These are phyloP conservation scores for Anthracocystis panici-leucophaei DNA, from an alignment of 1,284 basidiomycete species.

Conservation along the genomic window DNA sequence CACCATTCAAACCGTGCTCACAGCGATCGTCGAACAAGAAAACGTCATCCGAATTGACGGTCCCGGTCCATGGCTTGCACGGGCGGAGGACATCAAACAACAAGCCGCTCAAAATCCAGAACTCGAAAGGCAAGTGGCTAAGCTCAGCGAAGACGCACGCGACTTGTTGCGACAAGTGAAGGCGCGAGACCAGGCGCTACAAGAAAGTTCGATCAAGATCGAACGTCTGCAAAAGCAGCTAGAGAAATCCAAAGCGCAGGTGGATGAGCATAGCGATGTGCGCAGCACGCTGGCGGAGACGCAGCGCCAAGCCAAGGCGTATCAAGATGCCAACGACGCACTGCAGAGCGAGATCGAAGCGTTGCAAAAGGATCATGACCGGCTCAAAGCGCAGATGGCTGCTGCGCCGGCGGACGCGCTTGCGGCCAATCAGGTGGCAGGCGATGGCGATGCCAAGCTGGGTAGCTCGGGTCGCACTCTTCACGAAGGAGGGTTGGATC, in stretches of 20 bases:
- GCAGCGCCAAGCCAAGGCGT: conserved; percentile 85
- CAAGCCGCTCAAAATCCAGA: conserved; percentile 87
- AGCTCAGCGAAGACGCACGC: conserved; percentile 88
- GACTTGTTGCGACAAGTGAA: conserved; percentile 82
- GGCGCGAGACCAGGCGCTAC: conserved; percentile 83
- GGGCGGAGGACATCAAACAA: conserved; percentile 88
- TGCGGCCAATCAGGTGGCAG: neutral
- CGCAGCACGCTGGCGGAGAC: conserved; percentile 83
- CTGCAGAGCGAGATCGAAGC: conserved; percentile 87
- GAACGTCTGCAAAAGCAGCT: conserved; percentile 92
- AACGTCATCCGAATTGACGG: conserved; percentile 63
- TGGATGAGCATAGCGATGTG: conserved; percentile 83
- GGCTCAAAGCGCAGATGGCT: conserved; percentile 76
- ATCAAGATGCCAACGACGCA: conserved; percentile 92
- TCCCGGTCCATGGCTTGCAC: conserved; percentile 80
- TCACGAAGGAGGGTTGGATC: conserved; percentile 16
- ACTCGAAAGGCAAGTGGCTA: conserved; percentile 85
- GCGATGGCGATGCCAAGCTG: conserved; percentile 2
- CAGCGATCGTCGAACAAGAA: conserved; percentile 57
- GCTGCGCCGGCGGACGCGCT: conserved; percentile 11
- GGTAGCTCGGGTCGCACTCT: neutral
- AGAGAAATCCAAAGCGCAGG: conserved; percentile 85
- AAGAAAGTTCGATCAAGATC: conserved; percentile 90
- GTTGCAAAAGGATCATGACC: conserved; percentile 86
- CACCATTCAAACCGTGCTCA: conserved; percentile 55